These are phyloP conservation scores for Wickerhamiella cacticola DNA, from an alignment of 805 yeast species.

Conservation along the genomic window DNA sequence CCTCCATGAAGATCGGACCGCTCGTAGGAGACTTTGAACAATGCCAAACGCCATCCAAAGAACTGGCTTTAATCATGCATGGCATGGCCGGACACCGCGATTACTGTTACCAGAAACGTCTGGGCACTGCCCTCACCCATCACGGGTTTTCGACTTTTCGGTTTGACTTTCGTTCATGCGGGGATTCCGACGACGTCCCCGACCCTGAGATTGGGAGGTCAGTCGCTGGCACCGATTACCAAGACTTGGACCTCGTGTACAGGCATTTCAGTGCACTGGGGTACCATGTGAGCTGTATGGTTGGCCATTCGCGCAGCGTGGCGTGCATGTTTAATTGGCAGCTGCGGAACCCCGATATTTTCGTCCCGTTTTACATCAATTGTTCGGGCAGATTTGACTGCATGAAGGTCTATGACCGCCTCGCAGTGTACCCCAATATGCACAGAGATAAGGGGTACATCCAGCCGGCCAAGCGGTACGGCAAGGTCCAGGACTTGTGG, in stretches of 20 bases:
- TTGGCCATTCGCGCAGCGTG: constrained; percentile 74
- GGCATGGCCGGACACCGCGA: constrained; percentile 80
- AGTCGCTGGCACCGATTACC: constrained; percentile 45
- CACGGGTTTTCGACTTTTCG: constrained; percentile 57
- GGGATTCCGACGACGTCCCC: constrained; percentile 49
- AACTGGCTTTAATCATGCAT: constrained; percentile 54
- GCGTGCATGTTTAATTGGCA: constrained; percentile 69
- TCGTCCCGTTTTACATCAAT: constrained; percentile 54
- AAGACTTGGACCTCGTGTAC: constrained; percentile 46
- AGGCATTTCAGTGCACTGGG: constrained; percentile 26
- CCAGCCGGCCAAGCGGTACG: constrained; percentile 36
- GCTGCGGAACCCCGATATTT: constrained; percentile 26
- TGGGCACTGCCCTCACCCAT: constrained; percentile 49
- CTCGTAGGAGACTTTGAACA: constrained; percentile 3
- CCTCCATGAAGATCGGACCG: constrained; percentile 1
- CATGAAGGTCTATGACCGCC: constrained; percentile 1
- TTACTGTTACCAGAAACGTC: constrained; percentile 54
- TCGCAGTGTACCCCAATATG: constrained; percentile 4
- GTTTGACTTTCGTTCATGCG: constrained; percentile 80
- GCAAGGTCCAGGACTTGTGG: constrained; percentile 33
- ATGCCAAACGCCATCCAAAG: not conserved
- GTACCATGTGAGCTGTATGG: constrained; percentile 43
- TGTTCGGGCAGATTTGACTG: constrained; percentile 54
- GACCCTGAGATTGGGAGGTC: constrained; percentile 40
- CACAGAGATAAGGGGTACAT: constrained; percentile 23